Conservation (phyloP, 1,284 basidiomycete species). For the Apiotrichum gracile region DNA sequence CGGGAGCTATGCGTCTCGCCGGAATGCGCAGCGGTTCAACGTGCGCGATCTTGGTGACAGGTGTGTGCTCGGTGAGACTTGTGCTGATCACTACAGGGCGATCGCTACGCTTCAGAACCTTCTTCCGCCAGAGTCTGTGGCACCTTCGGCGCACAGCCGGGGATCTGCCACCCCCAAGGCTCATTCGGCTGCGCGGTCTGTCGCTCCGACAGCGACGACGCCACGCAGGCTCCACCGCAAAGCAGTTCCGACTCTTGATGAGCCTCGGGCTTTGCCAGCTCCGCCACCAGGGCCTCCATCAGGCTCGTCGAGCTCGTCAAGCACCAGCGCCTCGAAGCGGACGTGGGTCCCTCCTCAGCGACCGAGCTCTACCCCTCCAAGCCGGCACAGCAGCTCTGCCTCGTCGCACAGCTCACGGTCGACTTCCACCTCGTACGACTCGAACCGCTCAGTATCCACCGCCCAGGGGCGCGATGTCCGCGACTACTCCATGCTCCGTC, state of each 20-base stretch:
- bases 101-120: not conserved
- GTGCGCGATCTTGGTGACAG: not conserved
- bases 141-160: not conserved
- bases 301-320: not conserved
- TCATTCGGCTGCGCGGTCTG: not conserved
- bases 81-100: no score
- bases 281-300: conserved; percentile 4
- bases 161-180: not conserved
- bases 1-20: not conserved
- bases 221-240: conserved; percentile 18
- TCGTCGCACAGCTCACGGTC: not conserved
- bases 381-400: not conserved
- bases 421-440: not conserved
- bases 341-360: not conserved
- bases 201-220: not conserved
- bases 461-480: not conserved
- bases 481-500: conserved; percentile 1
- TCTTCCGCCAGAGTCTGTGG: not conserved
- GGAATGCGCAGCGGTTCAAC: not conserved
- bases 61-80: no score
- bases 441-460: not conserved
- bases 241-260: conserved; percentile 20
- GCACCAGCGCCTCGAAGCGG: not conserved
- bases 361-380: not conserved
- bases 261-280: not conserved